A percentile compares a stretch with the other conserved stretches of the same genome.
phyloP scores from a whole-genome alignment of 139 green algal species.

The Desmodesmus armatus region DNA sequence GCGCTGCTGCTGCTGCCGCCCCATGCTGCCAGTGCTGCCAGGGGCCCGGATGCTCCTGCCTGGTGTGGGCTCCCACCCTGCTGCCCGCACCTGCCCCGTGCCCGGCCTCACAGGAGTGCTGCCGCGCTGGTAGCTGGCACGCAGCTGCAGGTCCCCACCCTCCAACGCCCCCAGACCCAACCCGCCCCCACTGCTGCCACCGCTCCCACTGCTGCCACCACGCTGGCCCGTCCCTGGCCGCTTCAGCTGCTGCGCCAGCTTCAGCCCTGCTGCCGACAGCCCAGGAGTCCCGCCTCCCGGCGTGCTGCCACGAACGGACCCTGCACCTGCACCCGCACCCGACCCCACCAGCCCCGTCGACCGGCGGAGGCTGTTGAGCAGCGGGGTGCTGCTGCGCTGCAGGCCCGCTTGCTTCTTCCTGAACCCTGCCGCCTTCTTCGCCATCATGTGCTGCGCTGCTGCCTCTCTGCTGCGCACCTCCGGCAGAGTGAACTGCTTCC shows the following conservation, averaged over 20 bases:
- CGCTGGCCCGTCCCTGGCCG: background rate
- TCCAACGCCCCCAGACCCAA: background rate
- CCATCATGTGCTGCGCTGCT: constrained; percentile 31
- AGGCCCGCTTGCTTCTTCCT: background rate
- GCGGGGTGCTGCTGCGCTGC: constrained; percentile 22
- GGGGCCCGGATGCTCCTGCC: background rate
- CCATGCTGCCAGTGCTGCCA: background rate
- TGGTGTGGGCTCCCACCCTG: background rate
- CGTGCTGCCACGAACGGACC: constrained; percentile 4
- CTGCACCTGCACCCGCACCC: too few species aligned
- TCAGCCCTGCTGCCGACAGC: constrained; percentile 57
- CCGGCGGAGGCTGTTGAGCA: constrained; percentile 43
- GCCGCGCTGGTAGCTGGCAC: constrained; percentile 43
- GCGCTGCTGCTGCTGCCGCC: background rate
- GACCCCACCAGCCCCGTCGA: background rate
- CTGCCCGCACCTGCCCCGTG: background rate
- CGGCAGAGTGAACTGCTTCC: constrained; percentile 56
- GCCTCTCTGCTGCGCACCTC: constrained; percentile 39
- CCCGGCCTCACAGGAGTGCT: background rate
- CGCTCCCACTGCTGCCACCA: background rate
- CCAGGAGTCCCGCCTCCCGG: background rate
- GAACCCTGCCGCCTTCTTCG: background rate
- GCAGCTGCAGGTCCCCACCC: constrained; percentile 20
- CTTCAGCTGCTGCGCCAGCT: constrained; percentile 53
- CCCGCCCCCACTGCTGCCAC: background rate